Base-by-base conservation (phyloP, 495 filamentous ascomycete species). In the Neurospora tetraspora region DNA sequence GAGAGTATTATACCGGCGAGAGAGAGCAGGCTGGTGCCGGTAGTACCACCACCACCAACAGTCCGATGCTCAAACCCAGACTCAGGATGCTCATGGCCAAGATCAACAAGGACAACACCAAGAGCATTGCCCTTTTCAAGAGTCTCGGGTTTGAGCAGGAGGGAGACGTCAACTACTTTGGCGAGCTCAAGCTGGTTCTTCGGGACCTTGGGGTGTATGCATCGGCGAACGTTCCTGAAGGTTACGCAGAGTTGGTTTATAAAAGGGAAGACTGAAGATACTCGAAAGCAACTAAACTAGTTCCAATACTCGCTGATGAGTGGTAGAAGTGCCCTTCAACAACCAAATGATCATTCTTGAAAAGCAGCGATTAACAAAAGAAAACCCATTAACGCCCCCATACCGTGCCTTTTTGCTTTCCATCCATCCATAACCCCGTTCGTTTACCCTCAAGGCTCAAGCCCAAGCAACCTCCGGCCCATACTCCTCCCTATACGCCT, bases 401-500 rank as follows among this genome's bases (percentile, higher is more conserved):
- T 65, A 34, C 8, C 0, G 53, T 65, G 53, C 23, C 0, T 43
- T 34, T 65, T 65, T 65, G 2, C 27, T 65, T 65, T 34, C 23
- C 53, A 27, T 59, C 47, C 47, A 61, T 34, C 27, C 53, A 27
- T 18, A 14, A 34, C 6, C 27, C 27, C 14, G 3, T 34, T 65
- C 2, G 10, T 20, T 5, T 10, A 34, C 37, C 23, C 34, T n/a
- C 69, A 27, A 27, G 0, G 0, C 2, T 65, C 53, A 65, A 65
- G 53, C 53, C 53, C 53, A 65, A 34, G 27, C 12, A 65, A 65
- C 6, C 14, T 65, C 23, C 23, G 23, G 5, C 12, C 53, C 86
- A 79, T 86, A 93, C 72, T 81, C 82, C 82, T 86, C 80, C 77
- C 85, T 84, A 81, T 91, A 98, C 69, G 81, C 81, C 61, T 81